Conservation (phyloP, 208 protist species). For the Acanthamoeba sp. region DNA sequence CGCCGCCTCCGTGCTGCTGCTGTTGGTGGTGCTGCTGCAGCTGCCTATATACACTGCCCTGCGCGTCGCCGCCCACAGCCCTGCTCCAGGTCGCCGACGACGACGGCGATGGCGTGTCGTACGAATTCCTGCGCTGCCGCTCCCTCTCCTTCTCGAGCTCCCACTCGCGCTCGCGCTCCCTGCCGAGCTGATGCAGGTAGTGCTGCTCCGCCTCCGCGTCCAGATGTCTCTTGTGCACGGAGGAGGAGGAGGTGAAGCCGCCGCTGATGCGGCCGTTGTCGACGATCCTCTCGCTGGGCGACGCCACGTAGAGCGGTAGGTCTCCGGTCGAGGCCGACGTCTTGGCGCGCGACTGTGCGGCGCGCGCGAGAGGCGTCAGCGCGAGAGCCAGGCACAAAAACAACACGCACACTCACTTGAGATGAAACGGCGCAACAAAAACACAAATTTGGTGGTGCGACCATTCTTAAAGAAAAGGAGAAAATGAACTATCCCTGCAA, state of each 20-base stretch:
- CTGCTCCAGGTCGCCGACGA: slow-evolving; percentile 11
- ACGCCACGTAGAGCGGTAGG: background rate
- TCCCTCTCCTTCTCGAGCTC: background rate
- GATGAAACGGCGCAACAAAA: background rate
- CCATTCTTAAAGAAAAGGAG: no score
- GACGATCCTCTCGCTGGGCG: background rate
- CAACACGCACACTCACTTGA: no score
- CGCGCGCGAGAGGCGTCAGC: background rate
- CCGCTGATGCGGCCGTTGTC: background rate
- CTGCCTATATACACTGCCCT: slow-evolving; percentile 26
- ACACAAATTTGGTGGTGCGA: no score
- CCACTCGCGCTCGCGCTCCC: background rate
- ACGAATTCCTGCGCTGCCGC: slow-evolving; percentile 10
- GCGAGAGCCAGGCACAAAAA: background rate
- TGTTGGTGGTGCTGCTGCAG: no score
- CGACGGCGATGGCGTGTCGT: background rate
- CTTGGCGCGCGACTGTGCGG: background rate
- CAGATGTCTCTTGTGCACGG: background rate
- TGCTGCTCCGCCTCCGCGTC: background rate
- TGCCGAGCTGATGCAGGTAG: background rate
- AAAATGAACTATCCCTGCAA: no score
- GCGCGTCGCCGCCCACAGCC: background rate
- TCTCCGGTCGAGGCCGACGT: slow-evolving; percentile 24
- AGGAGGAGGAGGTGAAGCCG: background rate
- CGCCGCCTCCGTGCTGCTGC: no score